A percentile compares a stretch with the other conserved stretches of the same genome.
These are phyloP conservation scores for Fragilaria radians DNA, from an alignment of 108 stramenopile species.

Conservation along the genomic window DNA sequence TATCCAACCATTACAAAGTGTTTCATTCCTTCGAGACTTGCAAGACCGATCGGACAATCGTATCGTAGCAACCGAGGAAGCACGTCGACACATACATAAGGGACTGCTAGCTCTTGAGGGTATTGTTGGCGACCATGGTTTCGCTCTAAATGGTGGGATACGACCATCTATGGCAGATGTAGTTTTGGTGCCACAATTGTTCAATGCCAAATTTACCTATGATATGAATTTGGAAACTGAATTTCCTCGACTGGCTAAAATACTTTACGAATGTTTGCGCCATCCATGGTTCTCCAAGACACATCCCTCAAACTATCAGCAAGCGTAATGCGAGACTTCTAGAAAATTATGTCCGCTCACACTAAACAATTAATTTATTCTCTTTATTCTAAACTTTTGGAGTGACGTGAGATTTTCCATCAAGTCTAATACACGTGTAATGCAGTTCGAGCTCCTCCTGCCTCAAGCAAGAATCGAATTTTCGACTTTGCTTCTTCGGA, in stretches of 20 bases:
- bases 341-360: too few relatives aligned
- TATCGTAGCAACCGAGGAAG: conserved; percentile 34
- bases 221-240: too few relatives aligned
- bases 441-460: conserved; percentile 80
- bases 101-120: conserved; percentile 49
- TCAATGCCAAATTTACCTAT: conserved; percentile 62
- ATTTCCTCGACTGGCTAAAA: too few relatives aligned
- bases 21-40: conserved; percentile 17
- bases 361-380: too few relatives aligned
- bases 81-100: conserved; percentile 25
- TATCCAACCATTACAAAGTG: conserved; percentile 70
- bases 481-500: conserved; percentile 56
- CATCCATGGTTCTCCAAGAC: too few relatives aligned
- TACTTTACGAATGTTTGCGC: too few relatives aligned
- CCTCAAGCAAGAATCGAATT: conserved; percentile 66
- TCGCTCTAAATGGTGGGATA: conserved; percentile 52
- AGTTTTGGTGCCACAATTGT: conserved; percentile 60
- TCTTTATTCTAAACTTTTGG: too few relatives aligned
- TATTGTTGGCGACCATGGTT: conserved; percentile 31
- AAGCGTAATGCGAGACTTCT: too few relatives aligned
- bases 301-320: too few relatives aligned
- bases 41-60: conserved; percentile 23
- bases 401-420: neutral
- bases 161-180: conserved; percentile 70
- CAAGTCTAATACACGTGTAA: conserved; percentile 36